These are phyloP conservation scores for Grosmannia clavigera DNA, from an alignment of 2,329 filamentous ascomycete species.

Conservation along the genomic window DNA sequence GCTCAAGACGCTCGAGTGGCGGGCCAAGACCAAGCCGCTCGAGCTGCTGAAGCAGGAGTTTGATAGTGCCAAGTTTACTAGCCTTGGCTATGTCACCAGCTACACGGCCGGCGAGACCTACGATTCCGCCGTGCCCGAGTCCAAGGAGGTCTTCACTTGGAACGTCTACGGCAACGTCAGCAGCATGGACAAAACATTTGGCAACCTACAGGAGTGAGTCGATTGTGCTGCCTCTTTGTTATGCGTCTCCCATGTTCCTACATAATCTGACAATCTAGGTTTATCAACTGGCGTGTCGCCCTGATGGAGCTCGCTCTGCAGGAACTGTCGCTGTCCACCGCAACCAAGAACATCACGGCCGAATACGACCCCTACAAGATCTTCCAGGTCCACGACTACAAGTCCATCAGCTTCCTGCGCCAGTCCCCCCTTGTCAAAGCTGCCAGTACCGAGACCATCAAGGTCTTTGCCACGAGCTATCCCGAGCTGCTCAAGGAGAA, in stretches of 20 bases:
- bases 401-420: slow-evolving; percentile 73
- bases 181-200: slow-evolving; percentile 69
- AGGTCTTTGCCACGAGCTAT: slow-evolving; percentile 69
- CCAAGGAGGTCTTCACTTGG: slow-evolving; percentile 66
- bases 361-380: slow-evolving; percentile 79
- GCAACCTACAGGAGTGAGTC: slow-evolving; percentile 64
- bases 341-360: slow-evolving; percentile 59
- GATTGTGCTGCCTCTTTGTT: background rate
- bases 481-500: slow-evolving; percentile 82
- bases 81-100: slow-evolving; percentile 70
- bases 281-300: slow-evolving; percentile 79
- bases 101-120: slow-evolving; percentile 41
- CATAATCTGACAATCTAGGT: slow-evolving; percentile 36
- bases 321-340: slow-evolving; percentile 57
- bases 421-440: slow-evolving; percentile 65
- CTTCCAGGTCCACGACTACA: slow-evolving; percentile 88
- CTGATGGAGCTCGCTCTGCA: slow-evolving; percentile 80
- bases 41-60: slow-evolving; percentile 53
- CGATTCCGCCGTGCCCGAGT: slow-evolving; percentile 19
- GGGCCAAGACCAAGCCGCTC: slow-evolving; percentile 61
- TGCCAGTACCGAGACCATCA: slow-evolving; percentile 69
- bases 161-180: slow-evolving; percentile 88
- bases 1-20: slow-evolving; percentile 67
- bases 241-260: background rate
- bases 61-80: slow-evolving; percentile 57